Conservation (phyloP, 805 yeast species). For the Scheffersomyces coipomensis region DNA sequence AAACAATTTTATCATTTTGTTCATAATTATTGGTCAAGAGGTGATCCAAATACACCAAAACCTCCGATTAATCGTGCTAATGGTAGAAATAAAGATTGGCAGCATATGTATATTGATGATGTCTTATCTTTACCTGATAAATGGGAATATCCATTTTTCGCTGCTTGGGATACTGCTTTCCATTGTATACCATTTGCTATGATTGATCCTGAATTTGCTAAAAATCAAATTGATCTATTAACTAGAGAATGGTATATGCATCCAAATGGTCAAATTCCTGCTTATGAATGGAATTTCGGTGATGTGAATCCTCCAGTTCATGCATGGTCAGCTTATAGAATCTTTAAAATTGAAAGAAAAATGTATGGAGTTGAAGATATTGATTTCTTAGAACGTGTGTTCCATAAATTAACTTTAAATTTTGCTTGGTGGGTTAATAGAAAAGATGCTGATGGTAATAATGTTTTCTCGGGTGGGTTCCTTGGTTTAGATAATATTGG, state of each 20-base stretch:
- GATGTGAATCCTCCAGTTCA: constrained; percentile 98
- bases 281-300: constrained; percentile 93
- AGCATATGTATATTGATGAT: constrained; percentile 83
- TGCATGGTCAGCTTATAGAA: constrained; percentile 91
- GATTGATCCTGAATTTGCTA: constrained; percentile 91
- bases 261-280: constrained; percentile 96
- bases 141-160: constrained; percentile 95
- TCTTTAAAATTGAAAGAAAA: constrained; percentile 82
- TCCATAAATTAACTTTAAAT: constrained; percentile 84
- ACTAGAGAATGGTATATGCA: constrained; percentile 98
- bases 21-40: constrained; percentile 82
- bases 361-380: constrained; percentile 80
- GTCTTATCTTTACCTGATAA: constrained; percentile 88
- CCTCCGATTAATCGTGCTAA: constrained; percentile 81
- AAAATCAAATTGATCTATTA: constrained; percentile 78
- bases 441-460: constrained; percentile 82
- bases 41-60: constrained; percentile 73
- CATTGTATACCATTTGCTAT: constrained; percentile 91
- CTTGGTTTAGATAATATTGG: constrained; percentile 92
- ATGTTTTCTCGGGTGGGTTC: constrained; percentile 92
- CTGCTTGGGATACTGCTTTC: constrained; percentile 97
- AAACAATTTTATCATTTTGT: constrained; percentile 88
- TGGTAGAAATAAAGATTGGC: constrained; percentile 89
- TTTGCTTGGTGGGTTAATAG: constrained; percentile 98
- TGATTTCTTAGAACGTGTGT: constrained; percentile 84